Evolutionary conservation across 345 rosid genomes (phyloP), one percentile per base, ranked within the genome.

Genomic region (Sisymbrium irio): DNA sequence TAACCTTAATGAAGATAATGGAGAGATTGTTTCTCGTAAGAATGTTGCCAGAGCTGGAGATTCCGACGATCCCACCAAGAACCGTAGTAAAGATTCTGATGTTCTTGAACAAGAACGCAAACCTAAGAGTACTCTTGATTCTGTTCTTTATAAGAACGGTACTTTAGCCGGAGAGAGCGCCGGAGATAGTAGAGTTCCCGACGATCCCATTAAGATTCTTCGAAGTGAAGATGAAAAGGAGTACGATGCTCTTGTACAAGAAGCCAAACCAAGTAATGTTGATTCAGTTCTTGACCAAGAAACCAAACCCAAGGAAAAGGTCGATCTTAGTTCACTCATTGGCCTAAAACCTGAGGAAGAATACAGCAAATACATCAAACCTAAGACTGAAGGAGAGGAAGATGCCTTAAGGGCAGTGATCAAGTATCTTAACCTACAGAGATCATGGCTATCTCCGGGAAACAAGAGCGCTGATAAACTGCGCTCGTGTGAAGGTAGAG

Each of bases 401-500:
- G n/a, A 27, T 42, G 89, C 88, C 10, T 67, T 59, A 47, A 81
- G 57, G 58, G 73, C 37, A 0, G 82, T 83, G 10, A 72, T 73
- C 49, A 82, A 73, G 72, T 80, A 79, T 35, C 44, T 90, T 27
- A 65, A 76, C 18, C 45, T 78, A 36, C 98, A 90, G 7, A 80
- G 98, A 56, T 87, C 95, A n/a, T 75, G 78, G 78, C 7, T 59
- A 42, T 40, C 62, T 20, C 56, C 28, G 10, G 41, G 13, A 28
- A 30, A 59, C 18, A 42, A 28, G 7, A 14, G n/a, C 14, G 15
- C 11, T 9, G 20, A 49, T 37, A 65, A 25, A 12, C 8, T 9
- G 3, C 27, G 47, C 12, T 65, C 80, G 0, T 88, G 98, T 51
- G 78, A 85, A n/a, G 91, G 86, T 9, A 83, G 69, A 67, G 91